Base-by-base conservation (phyloP, 1,139 yeast genomes). In the Yarrowia galli region DNA sequence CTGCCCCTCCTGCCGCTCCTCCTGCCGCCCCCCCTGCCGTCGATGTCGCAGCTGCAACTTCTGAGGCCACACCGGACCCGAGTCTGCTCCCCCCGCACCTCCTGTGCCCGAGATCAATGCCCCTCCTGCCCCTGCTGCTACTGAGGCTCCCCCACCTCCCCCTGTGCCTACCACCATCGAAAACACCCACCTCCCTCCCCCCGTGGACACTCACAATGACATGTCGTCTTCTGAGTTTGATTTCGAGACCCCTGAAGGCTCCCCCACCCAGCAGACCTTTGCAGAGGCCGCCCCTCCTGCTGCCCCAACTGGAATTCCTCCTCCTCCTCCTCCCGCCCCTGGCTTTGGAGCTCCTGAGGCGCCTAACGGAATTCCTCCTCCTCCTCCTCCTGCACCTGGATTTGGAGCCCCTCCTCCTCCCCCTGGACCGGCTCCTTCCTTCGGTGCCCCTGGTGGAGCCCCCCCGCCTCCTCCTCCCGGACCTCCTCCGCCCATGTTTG, bases 401-500 rank as follows among this genome's bases (percentile, higher is more conserved):
- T 54, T 68, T 15, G 69, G 69, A 25, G 70, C 73, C 43, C 70
- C 71, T 16, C 69, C 73, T n/a, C 69, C 72, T 0, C 64, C 72
- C 9, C 65, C 65, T 23, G 49, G 49, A n/a, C 53, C 53, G 22
- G 53, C 53, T 48, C 53, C 53, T 23, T 32, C 40, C 40, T 49
- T 49, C 54, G 54, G 18, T 18, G 54, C 54, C 6, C 54, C 54
- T 16, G 43, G 43, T 16, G 43, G 45, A 38, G 60, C 45, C 6
- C 60, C 60, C 6, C 65, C 65, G 6, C 77, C 78, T 25, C 73
- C 77, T 2, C 73, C 77, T 18, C 71, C 72, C 7, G 69, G 71
- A 15, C 71, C 73, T 22, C 68, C 71, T 9, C 73, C 78, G 7
- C 75, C 79, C 61, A 53, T 69, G 68, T 60, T 67, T 65, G 67